Evolutionary conservation across 768 basidiomycete genomes (phyloP), one percentile per base, ranked within the genome.

Genomic region (Rhizopogon vinicolor): DNA sequence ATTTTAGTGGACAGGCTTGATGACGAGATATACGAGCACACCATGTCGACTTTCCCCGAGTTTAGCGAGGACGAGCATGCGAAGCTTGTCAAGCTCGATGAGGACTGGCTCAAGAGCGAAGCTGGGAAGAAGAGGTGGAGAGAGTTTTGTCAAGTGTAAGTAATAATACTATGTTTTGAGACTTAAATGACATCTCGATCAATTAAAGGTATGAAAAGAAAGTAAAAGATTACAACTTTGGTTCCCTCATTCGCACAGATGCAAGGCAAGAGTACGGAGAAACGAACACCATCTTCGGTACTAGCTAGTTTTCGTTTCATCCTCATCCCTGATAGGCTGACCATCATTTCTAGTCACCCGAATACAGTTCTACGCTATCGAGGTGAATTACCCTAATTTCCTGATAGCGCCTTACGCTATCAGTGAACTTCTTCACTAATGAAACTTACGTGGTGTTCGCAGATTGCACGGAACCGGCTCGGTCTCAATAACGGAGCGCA

Each of bases 211-310:
- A 95, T 74, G 89, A 96, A 74, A 86, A 89, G 56, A 90, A 88
- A 65, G 77, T 98, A 52, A 88, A 89, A 65, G 93, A 98, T 61
- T 92, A 89, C 74, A 98, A 98, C 78, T 98, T 98, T 72, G 97
- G 97, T 18, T 98, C 92, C 2, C 76, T 99, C 61, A 88, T 99
- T 60, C 83, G 97, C 50, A 86, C 82, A 45, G 83, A 97, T 64
- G 80, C 87, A 39, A 76, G 74, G 46, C 78, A 82, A 54, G 93
- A 95, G 67, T 99, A 98, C 70, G 84, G 82, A 10, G 89, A 98
- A 76, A 81, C 77, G 33, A 99, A 98, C 74, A 91, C 93, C 6
- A 96, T 98, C 60, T 94, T 99, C 65, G 95, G 94, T 90, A 65
- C 13, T 28, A 5, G 12, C 51, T 14, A 14, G 37, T 44, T 3